These are phyloP conservation scores for Trifolium fragiferum DNA, from an alignment of 306 rosid species.

Conservation along the genomic window DNA sequence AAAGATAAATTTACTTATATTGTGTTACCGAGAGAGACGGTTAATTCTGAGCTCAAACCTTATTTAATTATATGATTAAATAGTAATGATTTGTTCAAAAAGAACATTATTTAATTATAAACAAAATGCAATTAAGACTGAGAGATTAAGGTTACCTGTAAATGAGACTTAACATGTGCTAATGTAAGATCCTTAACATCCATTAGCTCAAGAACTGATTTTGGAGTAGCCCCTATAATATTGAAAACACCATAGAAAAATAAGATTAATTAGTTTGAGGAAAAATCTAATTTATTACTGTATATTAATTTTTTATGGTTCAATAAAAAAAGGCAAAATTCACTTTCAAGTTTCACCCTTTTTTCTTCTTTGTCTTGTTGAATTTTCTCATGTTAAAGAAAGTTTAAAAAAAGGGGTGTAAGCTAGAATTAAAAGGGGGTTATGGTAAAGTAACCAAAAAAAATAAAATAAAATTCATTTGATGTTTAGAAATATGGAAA, in stretches of 20 bases:
- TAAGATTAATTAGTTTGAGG: background rate
- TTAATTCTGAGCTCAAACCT: background rate
- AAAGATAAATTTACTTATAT: no score
- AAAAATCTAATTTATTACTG: background rate
- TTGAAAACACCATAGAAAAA: background rate
- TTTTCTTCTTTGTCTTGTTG: slow-evolving; percentile 5
- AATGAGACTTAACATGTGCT: slow-evolving; percentile 99
- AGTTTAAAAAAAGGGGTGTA: slow-evolving; percentile 34
- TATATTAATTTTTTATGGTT: background rate
- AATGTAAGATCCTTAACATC: slow-evolving; percentile 99
- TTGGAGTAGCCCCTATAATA: slow-evolving; percentile 88
- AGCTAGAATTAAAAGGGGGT: slow-evolving; percentile 18
- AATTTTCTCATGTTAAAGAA: slow-evolving; percentile 9
- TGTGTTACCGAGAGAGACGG: no score
- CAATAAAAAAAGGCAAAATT: slow-evolving; percentile 28
- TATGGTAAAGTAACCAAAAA: slow-evolving; percentile 2
- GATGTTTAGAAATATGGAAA: background rate
- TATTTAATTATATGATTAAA: background rate
- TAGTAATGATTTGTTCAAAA: no score
- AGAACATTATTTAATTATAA: background rate
- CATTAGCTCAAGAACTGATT: slow-evolving; percentile 99
- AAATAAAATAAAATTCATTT: background rate
- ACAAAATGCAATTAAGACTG: slow-evolving; percentile 4
- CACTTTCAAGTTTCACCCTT: slow-evolving; percentile 9
- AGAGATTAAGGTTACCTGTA: slow-evolving; percentile 67